These are phyloP conservation scores for Cardamine chenopodiifolia DNA, from an alignment of 345 rosid species.

Conservation along the genomic window DNA sequence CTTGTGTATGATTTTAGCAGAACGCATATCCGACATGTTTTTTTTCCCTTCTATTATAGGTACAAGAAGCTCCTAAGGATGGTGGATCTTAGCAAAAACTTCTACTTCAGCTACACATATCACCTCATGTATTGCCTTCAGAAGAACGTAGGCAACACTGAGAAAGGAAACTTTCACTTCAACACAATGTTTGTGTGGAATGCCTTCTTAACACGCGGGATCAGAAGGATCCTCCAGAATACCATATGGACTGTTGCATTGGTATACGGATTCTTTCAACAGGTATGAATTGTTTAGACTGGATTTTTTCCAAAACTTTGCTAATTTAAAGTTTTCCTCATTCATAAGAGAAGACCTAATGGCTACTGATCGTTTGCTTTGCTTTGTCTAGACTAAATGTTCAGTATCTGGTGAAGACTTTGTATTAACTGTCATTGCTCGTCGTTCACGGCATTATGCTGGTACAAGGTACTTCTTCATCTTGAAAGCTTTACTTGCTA, in stretches of 20 bases:
- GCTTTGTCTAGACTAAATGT: conserved; percentile 57
- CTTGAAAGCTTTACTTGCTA: conserved; percentile 4
- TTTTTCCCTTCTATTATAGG: conserved; percentile 45
- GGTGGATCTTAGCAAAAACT: conserved; percentile 91
- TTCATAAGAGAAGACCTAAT: neutral
- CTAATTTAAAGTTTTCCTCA: conserved; percentile 26
- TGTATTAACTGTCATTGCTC: conserved; percentile 74
- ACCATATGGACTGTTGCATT: conserved; percentile 87
- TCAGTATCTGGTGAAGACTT: conserved; percentile 62
- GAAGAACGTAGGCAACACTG: conserved; percentile 56
- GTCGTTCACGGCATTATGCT: conserved; percentile 94
- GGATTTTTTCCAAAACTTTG: conserved; percentile 6
- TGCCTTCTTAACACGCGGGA: conserved; percentile 69
- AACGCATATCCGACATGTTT: conserved; percentile 11
- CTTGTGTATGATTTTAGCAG: neutral
- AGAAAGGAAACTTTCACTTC: conserved; percentile 50
- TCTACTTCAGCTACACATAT: conserved; percentile 96
- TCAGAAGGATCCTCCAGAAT: conserved; percentile 63
- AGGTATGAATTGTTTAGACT: conserved; percentile 50
- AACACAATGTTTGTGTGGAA: conserved; percentile 92
- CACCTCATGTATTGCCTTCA: conserved; percentile 79
- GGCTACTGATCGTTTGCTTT: neutral
- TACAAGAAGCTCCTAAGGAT: conserved; percentile 86
- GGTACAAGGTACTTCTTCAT: conserved; percentile 76
- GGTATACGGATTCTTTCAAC: conserved; percentile 89